A percentile compares a stretch with the other conserved stretches of the same genome.
phyloP scores from a whole-genome alignment of 2,329 filamentous ascomycete species.

The Neurospora sp. region DNA sequence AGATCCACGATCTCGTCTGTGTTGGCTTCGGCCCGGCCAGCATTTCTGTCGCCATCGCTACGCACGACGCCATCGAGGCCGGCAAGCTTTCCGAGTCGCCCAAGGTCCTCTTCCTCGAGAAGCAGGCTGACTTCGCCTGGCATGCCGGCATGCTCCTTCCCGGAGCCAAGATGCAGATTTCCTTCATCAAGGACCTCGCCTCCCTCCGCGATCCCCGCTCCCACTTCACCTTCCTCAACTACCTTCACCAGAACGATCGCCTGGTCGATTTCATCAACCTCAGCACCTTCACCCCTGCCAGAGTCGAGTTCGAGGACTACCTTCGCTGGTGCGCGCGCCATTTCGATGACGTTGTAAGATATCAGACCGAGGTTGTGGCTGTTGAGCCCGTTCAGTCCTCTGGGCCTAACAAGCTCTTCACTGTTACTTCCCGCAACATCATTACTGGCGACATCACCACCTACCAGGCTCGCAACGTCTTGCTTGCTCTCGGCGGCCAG shows the following conservation, averaged over 20 bases:
- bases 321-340: conserved; percentile 81
- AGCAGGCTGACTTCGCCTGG: conserved; percentile 77
- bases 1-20: conserved; percentile 76
- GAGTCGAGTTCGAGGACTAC: conserved; percentile 91
- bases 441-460: conserved; percentile 43
- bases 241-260: conserved; percentile 71
- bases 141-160: conserved; percentile 92
- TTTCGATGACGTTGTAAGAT: conserved; percentile 65
- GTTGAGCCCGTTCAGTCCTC: conserved; percentile 49
- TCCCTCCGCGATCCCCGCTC: conserved; percentile 80
- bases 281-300: conserved; percentile 74
- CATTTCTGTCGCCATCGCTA: conserved; percentile 76
- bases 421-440: conserved; percentile 53
- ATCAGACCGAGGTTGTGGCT: conserved; percentile 66
- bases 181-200: conserved; percentile 92
- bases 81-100: conserved; percentile 40
- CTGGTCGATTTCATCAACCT: conserved; percentile 87
- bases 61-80: conserved; percentile 65
- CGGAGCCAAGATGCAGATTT: conserved; percentile 94
- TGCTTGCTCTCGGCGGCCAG: conserved; percentile 48
- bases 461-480: conserved; percentile 54
- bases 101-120: conserved; percentile 79
- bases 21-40: conserved; percentile 91
- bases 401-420: conserved; percentile 52
- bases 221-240: conserved; percentile 92